phyloP scores from a whole-genome alignment of 1,139 yeast species.

The Saccharomyces uvarum region DNA sequence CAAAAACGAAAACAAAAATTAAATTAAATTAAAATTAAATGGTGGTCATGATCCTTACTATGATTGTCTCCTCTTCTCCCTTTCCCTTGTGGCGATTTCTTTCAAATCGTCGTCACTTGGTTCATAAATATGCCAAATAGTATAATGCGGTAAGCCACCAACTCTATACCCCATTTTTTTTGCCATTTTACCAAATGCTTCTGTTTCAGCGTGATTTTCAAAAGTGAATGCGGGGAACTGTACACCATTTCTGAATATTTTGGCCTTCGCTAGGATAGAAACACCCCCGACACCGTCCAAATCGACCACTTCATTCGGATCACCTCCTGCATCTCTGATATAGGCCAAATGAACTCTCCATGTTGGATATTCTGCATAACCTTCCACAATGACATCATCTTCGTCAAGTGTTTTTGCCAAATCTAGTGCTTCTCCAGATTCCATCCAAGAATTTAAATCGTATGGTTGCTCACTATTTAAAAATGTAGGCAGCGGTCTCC shows the following conservation, averaged over 20 bases:
- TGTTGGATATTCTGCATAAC: conserved; percentile 85
- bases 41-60: background rate
- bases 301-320: conserved; percentile 79
- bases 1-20: background rate
- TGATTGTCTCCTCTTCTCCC: conserved; percentile 48
- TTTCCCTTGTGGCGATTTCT: conserved; percentile 63
- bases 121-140: conserved; percentile 88
- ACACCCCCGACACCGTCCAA: conserved; percentile 91
- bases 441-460: conserved; percentile 88
- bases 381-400: conserved; percentile 86
- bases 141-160: conserved; percentile 81
- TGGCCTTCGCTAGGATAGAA: conserved; percentile 71
- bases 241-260: conserved; percentile 70
- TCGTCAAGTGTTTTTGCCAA: conserved; percentile 71
- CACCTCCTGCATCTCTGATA: conserved; percentile 78
- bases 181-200: conserved; percentile 83
- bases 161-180: conserved; percentile 76
- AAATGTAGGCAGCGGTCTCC: conserved; percentile 91
- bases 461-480: conserved; percentile 84
- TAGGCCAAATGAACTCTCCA: conserved; percentile 91
- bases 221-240: conserved; percentile 89
- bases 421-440: conserved; percentile 73
- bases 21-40: background rate
- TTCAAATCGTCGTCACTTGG: conserved; percentile 87
- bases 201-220: conserved; percentile 88